Evolutionary conservation across 495 filamentous ascomycete species (phyloP).

Genomic region (Lentithecium fluviatile): DNA sequence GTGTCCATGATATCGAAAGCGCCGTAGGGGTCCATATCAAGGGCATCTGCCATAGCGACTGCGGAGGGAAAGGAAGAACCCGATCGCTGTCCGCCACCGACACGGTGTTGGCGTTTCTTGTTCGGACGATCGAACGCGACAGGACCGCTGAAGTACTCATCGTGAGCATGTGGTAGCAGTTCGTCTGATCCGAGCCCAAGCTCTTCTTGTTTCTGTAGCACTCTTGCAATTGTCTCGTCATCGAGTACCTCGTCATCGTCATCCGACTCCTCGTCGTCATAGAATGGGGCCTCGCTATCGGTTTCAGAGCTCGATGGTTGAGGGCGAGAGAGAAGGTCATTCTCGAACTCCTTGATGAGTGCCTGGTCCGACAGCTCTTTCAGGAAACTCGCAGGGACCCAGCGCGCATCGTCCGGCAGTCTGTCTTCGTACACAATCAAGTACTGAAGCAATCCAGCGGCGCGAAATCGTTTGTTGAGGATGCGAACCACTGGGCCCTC

Average conservation of each 20-base stretch:
- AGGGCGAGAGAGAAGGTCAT: background rate
- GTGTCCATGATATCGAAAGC: slow-evolving; percentile 84
- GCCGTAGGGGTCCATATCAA: slow-evolving; percentile 62
- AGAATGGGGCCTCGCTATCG: slow-evolving; percentile 29
- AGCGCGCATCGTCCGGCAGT: slow-evolving; percentile 50
- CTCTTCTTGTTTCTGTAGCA: slow-evolving; percentile 60
- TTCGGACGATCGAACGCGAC: background rate
- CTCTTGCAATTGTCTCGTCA: slow-evolving; percentile 38
- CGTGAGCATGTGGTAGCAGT: slow-evolving; percentile 54
- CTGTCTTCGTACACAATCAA: slow-evolving; percentile 51
- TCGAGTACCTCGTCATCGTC: slow-evolving; percentile 39
- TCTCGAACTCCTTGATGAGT: slow-evolving; percentile 48
- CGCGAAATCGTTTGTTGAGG: slow-evolving; percentile 46
- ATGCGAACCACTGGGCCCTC: slow-evolving; percentile 40
- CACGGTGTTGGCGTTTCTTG: slow-evolving; percentile 12
- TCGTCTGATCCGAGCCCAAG: slow-evolving; percentile 60
- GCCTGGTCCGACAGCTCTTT: slow-evolving; percentile 28
- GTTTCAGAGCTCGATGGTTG: background rate
- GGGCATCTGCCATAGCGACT: slow-evolving; percentile 62
- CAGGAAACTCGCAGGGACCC: slow-evolving; percentile 47
- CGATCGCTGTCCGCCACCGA: slow-evolving; percentile 3
- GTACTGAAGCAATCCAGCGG: slow-evolving; percentile 51
- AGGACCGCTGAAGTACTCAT: slow-evolving; percentile 28
- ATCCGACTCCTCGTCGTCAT: slow-evolving; percentile 44
- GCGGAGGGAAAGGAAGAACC: slow-evolving; percentile 55